Conservation (phyloP, 1,139 yeast genomes). For the Suhomyces choctaworum region DNA sequence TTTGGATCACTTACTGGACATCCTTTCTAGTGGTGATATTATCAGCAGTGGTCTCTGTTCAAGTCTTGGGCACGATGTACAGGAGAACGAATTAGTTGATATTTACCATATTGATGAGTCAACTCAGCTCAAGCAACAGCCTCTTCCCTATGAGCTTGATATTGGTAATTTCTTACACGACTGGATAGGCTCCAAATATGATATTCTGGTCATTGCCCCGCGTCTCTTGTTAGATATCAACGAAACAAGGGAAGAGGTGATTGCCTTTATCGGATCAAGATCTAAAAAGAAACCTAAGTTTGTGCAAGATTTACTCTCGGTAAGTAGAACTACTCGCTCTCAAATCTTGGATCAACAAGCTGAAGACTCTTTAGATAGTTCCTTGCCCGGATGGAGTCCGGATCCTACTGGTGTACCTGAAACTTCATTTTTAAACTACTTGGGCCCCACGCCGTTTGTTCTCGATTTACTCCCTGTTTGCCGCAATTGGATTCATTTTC, state of each 20-base stretch:
- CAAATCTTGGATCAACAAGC: constrained; percentile 6
- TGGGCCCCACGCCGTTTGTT: constrained; percentile 16
- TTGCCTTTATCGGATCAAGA: constrained; percentile 21
- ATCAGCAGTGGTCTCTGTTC: constrained; percentile 37
- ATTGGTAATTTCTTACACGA: constrained; percentile 27
- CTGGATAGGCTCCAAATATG: background rate
- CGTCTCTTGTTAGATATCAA: constrained; percentile 10
- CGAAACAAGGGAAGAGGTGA: constrained; percentile 12
- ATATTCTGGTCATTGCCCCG: constrained; percentile 1
- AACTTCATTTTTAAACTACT: constrained; percentile 19
- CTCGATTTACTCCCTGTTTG: constrained; percentile 38
- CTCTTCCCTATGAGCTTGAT: constrained; percentile 39
- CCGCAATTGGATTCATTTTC: constrained; percentile 39
- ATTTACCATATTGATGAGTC: constrained; percentile 31
- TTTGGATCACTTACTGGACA: constrained; percentile 27
- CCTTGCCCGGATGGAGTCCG: constrained; percentile 5
- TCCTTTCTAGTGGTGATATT: constrained; percentile 42
- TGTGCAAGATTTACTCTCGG: constrained; percentile 19
- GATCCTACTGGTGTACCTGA: constrained; percentile 25
- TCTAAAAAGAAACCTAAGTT: constrained; percentile 21
- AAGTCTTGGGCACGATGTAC: constrained; percentile 34
- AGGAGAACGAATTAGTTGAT: constrained; percentile 41
- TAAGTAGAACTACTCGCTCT: constrained; percentile 15
- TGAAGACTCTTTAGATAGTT: constrained; percentile 2
- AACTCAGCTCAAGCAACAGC: constrained; percentile 20